These are phyloP conservation scores for Areca catechu DNA, from an alignment of 176 grass and related monocot species.

Conservation along the genomic window DNA sequence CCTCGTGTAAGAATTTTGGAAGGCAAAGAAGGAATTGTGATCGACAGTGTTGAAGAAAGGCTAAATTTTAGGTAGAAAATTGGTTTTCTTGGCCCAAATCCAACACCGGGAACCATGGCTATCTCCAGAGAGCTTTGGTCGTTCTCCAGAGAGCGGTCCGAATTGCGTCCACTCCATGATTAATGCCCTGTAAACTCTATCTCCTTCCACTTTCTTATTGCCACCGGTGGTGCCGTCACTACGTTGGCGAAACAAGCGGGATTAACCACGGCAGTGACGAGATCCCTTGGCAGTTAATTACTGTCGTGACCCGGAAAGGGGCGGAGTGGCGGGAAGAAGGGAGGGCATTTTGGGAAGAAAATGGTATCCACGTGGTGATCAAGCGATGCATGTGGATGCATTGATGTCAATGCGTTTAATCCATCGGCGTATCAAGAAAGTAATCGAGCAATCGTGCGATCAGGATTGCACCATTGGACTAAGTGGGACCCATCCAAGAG, in stretches of 20 bases:
- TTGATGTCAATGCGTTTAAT: neutral
- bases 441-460: too few relatives aligned
- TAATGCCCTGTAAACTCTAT: neutral
- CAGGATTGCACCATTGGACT: too few relatives aligned
- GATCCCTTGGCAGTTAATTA: neutral
- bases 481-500: too few relatives aligned
- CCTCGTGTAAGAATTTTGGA: too few relatives aligned
- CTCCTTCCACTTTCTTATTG: neutral
- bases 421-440: neutral
- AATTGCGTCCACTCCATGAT: too few relatives aligned
- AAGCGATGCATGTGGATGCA: neutral
- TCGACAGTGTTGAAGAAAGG: constrained; percentile 2
- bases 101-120: neutral
- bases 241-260: too few relatives aligned
- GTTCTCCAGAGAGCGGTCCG: neutral
- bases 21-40: neutral
- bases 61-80: neutral
- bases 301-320: neutral
- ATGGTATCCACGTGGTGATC: neutral
- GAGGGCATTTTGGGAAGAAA: constrained; percentile 1
- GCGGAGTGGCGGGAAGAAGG: neutral
- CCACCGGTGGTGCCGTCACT: too few relatives aligned
- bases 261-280: neutral
- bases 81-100: too few relatives aligned
- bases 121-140: constrained; percentile 1